Evolutionary conservation across 148 eudicot species (phyloP), one percentile per base, ranked within the genome.

Genomic region (Fagopyrum esculentum): DNA sequence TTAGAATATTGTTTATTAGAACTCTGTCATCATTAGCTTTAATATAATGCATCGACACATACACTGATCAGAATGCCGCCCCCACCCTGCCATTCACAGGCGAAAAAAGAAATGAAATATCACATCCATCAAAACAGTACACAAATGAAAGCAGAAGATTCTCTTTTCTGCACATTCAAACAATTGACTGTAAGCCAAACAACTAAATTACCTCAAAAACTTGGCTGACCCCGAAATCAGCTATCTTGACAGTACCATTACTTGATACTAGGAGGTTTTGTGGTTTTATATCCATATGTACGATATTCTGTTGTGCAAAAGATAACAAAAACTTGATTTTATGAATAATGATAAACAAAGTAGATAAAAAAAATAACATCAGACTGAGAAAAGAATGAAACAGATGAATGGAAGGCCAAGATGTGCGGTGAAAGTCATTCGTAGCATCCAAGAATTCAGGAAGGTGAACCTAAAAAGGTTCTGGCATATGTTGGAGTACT

Each of bases 161-260:
- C 40, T 35, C 40, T 35, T 35, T 35, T 35, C 40, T 35, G 40
- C 40, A 35, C 40, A 35, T 35, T 35, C 40, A 35, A 35, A 35
- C 40, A 35, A 35, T 35, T 35, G 40, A 35, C 40, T 0, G 40
- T 35, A 35, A 35, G 1, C 40, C 11, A 60, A 69, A 6, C 19
- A n/a, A 45, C 9, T 40, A 40, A 45, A 6, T 71, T 88, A 93
- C 98, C 98, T 93, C 97, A 74, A 91, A 87, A 82, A 93, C 97
- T 86, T 93, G 98, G 89, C 98, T 93, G 82, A 93, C 98, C 52
- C 98, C 87, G 82, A 89, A 93, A 78, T 93, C 98, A n/a, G 89
- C 97, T 64, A 93, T 93, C 91, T 93, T 93, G 64, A 87, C 95
- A 4, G 82, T 84, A 51, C 97, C 97, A 76, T 83, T 64, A 73